Evolutionary conservation across 169 alveolate genomes (phyloP).

Genomic region (Eimeria maxima): DNA sequence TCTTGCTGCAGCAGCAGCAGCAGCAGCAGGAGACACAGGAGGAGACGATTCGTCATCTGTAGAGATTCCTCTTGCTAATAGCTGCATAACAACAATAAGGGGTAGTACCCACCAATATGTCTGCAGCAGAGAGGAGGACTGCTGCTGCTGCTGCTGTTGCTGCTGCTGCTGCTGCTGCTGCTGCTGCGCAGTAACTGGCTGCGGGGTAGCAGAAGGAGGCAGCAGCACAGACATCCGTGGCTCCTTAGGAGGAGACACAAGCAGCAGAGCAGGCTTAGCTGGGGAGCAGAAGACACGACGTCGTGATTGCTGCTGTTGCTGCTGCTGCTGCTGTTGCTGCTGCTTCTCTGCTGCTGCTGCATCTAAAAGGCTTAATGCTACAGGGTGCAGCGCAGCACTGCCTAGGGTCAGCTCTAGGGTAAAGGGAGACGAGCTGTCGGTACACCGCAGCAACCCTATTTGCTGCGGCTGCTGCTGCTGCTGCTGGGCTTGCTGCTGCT

Average conservation of each 20-base stretch:
- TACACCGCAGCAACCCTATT: neutral
- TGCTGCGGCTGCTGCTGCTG: conserved; percentile 6
- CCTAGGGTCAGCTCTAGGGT: neutral
- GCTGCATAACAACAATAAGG: neutral
- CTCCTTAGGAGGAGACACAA: neutral
- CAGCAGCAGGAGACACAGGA: conserved; percentile 17
- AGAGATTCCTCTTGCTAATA: neutral
- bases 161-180: conserved; percentile 50
- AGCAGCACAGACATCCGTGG: conserved; percentile 2
- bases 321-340: conserved; percentile 47
- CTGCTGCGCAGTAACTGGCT: neutral
- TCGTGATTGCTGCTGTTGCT: neutral
- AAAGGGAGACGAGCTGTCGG: neutral
- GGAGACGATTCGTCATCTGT: neutral
- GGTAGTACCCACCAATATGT: conserved; percentile 47
- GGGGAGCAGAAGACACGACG: neutral
- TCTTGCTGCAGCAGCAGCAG: conserved; percentile 5
- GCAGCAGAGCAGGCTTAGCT: conserved; percentile 31
- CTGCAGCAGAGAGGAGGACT: conserved; percentile 30
- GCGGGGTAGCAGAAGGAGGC: conserved; percentile 17
- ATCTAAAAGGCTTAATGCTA: neutral
- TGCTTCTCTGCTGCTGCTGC: neutral
- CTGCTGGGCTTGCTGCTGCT: conserved; percentile 8
- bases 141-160: conserved; percentile 60
- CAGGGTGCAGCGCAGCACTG: neutral